phyloP scores from a whole-genome alignment of 345 rosid species.

The Populus davidiana region DNA sequence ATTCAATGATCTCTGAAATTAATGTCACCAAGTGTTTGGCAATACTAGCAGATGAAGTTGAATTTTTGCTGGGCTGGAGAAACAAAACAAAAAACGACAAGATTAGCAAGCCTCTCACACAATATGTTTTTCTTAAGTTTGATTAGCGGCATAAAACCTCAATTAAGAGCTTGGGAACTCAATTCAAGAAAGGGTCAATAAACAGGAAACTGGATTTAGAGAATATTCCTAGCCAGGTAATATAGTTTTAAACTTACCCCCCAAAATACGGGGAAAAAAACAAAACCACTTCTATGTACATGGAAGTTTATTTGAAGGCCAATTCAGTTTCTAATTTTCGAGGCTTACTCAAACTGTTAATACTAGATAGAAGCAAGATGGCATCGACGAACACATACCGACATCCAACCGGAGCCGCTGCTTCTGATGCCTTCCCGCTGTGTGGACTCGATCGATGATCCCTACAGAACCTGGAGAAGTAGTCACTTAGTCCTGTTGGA shows the following conservation, averaged over 20 bases:
- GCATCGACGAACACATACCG: slow-evolving; percentile 36
- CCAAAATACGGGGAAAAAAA: background rate
- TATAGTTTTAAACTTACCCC: background rate
- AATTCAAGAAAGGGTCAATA: background rate
- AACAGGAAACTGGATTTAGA: background rate
- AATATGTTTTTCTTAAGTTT: background rate
- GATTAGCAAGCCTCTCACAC: background rate
- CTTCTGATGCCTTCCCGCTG: slow-evolving; percentile 16
- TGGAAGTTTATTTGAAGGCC: background rate
- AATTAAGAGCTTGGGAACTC: background rate
- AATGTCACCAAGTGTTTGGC: slow-evolving; percentile 45
- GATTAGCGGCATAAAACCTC: background rate
- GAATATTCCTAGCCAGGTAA: background rate
- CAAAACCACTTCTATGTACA: background rate
- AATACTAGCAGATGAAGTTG: slow-evolving; percentile 22
- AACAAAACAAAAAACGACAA: background rate
- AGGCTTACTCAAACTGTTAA: background rate
- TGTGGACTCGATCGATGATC: background rate
- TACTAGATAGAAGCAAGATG: background rate
- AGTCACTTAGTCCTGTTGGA: background rate
- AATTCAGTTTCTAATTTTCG: background rate
- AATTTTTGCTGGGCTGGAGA: slow-evolving; percentile 42
- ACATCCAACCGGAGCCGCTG: slow-evolving; percentile 40
- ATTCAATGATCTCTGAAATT: slow-evolving; percentile 49
- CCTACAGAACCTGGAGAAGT: background rate